These are phyloP conservation scores for Plantago rigida DNA, from an alignment of 305 asterid genomes.

Conservation along the genomic window DNA sequence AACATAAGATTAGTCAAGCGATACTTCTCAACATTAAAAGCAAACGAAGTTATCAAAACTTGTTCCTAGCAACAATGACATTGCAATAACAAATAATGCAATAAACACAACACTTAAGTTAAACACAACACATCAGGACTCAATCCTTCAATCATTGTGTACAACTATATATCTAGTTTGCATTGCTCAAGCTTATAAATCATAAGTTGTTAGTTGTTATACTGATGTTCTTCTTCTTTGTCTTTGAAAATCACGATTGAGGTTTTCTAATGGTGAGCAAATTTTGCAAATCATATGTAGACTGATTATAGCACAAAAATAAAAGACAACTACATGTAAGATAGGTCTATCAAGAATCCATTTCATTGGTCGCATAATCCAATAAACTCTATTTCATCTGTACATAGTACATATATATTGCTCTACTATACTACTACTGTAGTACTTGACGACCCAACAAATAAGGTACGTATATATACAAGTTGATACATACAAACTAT, in stretches of 20 bases:
- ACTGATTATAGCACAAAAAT: neutral
- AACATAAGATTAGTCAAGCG: too few relatives aligned
- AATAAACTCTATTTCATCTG: neutral
- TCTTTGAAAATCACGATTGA: neutral
- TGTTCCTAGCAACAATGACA: too few relatives aligned
- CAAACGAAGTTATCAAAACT: too few relatives aligned
- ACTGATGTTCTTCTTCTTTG: neutral
- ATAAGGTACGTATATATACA: too few relatives aligned
- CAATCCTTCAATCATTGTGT: too few relatives aligned
- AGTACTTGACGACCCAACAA: neutral
- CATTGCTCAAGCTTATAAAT: neutral
- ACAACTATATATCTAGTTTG: too few relatives aligned
- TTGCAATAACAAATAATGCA: too few relatives aligned
- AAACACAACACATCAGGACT: too few relatives aligned
- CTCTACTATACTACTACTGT: neutral
- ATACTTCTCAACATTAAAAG: too few relatives aligned
- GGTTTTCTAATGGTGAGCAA: neutral
- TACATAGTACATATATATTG: neutral
- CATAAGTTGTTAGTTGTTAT: neutral
- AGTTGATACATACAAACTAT: neutral
- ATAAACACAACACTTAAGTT: too few relatives aligned
- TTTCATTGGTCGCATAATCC: too few relatives aligned
- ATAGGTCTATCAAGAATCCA: neutral
- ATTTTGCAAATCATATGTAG: neutral
- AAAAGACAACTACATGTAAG: neutral